Percentiles rank a stretch among this genome's conserved stretches.
These are phyloP conservation scores for Hypomyces perniciosus DNA, from an alignment of 2,329 filamentous ascomycete genomes.

Conservation along the genomic window DNA sequence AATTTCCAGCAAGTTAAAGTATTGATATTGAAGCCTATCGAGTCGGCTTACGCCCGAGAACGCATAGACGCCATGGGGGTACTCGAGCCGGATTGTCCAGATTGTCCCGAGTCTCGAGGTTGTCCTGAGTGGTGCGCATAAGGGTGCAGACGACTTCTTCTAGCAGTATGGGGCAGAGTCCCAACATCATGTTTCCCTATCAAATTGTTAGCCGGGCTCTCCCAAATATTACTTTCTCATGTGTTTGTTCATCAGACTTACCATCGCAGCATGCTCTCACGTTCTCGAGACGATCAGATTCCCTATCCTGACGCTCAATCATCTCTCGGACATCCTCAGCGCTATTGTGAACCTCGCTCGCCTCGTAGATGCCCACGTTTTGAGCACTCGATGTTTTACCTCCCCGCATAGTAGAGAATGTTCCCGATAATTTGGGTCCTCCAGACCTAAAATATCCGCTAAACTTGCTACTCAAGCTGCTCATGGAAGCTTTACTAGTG, in stretches of 20 bases:
- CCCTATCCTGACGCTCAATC: conserved; percentile 71
- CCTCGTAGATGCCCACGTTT: conserved; percentile 50
- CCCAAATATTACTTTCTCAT: neutral
- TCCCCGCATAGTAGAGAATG: conserved; percentile 33
- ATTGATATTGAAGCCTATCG: neutral
- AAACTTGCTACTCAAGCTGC: conserved; percentile 49
- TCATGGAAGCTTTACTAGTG: conserved; percentile 28
- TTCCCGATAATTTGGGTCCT: conserved; percentile 39
- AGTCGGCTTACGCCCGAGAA: conserved; percentile 27
- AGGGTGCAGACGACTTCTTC: conserved; percentile 38
- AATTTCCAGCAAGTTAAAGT: too few relatives aligned
- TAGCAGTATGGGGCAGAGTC: conserved; percentile 44
- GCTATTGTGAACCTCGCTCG: conserved; percentile 63
- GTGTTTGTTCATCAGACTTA: conserved; percentile 39
- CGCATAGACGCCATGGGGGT: conserved; percentile 32
- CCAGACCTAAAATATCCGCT: conserved; percentile 54
- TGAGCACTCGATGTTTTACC: conserved; percentile 44
- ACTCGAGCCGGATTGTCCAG: conserved; percentile 29
- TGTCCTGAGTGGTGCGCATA: conserved; percentile 26
- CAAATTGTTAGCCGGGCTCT: conserved; percentile 1
- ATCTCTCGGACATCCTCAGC: conserved; percentile 77
- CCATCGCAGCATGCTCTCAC: conserved; percentile 97
- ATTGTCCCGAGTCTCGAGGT: neutral
- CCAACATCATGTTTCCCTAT: conserved; percentile 70
- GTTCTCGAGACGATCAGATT: conserved; percentile 80